Evolutionary conservation across 2,329 filamentous ascomycete species (phyloP).

Genomic region (Balansia obtecta): DNA sequence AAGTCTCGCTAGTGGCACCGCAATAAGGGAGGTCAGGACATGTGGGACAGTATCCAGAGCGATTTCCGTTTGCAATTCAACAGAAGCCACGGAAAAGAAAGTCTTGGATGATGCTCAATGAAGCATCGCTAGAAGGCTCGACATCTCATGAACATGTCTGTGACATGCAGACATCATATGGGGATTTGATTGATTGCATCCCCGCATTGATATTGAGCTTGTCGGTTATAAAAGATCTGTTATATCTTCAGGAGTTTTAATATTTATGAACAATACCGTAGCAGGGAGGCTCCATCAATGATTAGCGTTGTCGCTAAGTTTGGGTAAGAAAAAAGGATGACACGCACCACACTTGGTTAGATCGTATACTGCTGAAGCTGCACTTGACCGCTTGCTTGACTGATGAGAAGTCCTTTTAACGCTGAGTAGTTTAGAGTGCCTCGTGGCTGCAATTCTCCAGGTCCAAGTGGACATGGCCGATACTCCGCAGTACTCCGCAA

Average conservation of each 20-base stretch:
- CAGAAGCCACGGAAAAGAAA: constrained; percentile 31
- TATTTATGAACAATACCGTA: no score
- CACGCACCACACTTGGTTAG: no score
- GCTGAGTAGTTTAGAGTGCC: not conserved
- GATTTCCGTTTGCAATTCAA: constrained; percentile 26
- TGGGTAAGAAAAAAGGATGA: no score
- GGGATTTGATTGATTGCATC: no score
- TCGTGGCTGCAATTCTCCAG: not conserved
- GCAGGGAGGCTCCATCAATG: no score
- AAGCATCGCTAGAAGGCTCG: no score
- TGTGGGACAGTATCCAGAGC: constrained; percentile 42
- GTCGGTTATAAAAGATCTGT: no score
- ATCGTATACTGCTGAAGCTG: not conserved
- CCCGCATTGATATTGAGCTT: no score
- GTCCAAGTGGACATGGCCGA: not conserved
- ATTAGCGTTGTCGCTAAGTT: no score
- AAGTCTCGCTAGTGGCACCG: constrained; percentile 33
- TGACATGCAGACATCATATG: no score
- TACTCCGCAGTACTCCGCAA: not conserved
- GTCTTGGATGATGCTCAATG: constrained; percentile 41
- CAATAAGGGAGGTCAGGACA: constrained; percentile 39
- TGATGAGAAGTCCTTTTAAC: not conserved
- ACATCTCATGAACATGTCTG: no score
- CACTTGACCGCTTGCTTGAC: not conserved
- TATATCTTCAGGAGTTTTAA: no score